Evolutionary conservation across 495 filamentous ascomycete species (phyloP).

Genomic region (Podospora pseudopauciseta): DNA sequence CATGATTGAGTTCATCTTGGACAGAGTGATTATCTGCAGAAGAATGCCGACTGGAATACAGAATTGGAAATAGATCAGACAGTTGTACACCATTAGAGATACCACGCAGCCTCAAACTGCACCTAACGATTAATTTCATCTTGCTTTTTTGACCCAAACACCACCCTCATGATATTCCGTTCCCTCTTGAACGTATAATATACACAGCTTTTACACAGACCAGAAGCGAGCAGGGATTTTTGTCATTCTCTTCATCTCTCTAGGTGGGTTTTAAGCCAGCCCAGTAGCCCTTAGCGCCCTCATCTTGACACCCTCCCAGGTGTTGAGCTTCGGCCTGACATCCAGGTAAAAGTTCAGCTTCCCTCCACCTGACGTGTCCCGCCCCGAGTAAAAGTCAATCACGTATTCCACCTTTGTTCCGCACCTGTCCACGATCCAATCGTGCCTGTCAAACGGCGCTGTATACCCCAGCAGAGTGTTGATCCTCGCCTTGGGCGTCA

Average conservation of each 20-base stretch:
- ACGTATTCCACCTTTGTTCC: slow-evolving; percentile 89
- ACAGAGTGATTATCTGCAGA: not conserved
- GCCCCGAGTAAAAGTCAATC: slow-evolving; percentile 95
- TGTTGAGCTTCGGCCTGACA: slow-evolving; percentile 91
- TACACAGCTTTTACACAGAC: not conserved
- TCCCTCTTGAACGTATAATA: not conserved
- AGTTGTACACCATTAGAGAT: slow-evolving; percentile 8
- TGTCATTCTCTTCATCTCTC: not conserved
- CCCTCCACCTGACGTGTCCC: slow-evolving; percentile 49
- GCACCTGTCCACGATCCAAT: slow-evolving; percentile 95
- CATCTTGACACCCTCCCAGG: slow-evolving; percentile 86
- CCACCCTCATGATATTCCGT: not conserved
- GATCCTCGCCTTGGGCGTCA: slow-evolving; percentile 79
- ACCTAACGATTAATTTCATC: not conserved
- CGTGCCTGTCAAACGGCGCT: slow-evolving; percentile 89
- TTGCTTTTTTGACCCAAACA: not conserved
- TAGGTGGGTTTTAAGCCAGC: slow-evolving; percentile 40
- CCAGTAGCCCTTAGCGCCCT: slow-evolving; percentile 61
- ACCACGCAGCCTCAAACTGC: slow-evolving; percentile 12
- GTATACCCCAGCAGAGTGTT: slow-evolving; percentile 83
- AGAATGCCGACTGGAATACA: not conserved
- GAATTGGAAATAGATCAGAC: not conserved
- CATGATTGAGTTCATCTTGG: slow-evolving; percentile 20
- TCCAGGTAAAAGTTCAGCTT: slow-evolving; percentile 90
- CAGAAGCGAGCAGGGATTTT: not conserved